Base-by-base conservation (phyloP, 2,329 filamentous ascomycete species). In the Tolypocladium nubicola region DNA sequence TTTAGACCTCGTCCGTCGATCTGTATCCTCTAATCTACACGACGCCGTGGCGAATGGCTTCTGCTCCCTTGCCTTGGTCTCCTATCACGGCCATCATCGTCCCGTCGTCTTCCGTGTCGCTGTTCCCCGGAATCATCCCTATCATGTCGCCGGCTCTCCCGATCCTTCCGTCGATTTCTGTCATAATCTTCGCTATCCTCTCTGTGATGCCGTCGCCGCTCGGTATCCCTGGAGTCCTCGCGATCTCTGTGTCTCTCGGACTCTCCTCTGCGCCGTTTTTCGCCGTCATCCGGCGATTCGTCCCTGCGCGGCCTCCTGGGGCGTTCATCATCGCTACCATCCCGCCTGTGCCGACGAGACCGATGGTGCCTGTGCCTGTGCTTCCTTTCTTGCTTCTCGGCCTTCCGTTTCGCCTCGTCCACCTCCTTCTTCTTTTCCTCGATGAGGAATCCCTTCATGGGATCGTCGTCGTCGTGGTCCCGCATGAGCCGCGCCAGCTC, bases 401-500 rank as follows among this genome's bases (percentile, higher is more conserved):
- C 64, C 67, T 73, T 67, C 72, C 80, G 78, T 77, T 63, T 72
- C 3, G 90, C 92, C 58, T 82, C 81, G 56, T 88, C 84, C 14
- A 96, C 82, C 69, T 96, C 90, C 68, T 90, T 90, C 72, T 89
- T 91, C 80, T 97, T 97, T 73, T 96, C 88, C 61, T 93, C 83
- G 55, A 97, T 85, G 61, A 97, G 70, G 65, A 89, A 97, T 41
- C 84, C 85, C 73, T 96, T 97, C 94, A 99, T 99, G 0, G 94
- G 94, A 70, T 99, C 94, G 60, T 97, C 93, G 30, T 97, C 92
- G 62, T 97, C 94, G 62, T 95, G 88, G 19, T 93, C 86, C 56
- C 82, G 76, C 55, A 95, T 84, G 57, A 97, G 71, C 50, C 84
- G 80, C 54, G 84, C 83, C 54, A 97, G 73, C 69, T 97, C 92